These are phyloP conservation scores for Peronospora belbahrii DNA, from an alignment of 352 stramenopile genomes.

Conservation along the genomic window DNA sequence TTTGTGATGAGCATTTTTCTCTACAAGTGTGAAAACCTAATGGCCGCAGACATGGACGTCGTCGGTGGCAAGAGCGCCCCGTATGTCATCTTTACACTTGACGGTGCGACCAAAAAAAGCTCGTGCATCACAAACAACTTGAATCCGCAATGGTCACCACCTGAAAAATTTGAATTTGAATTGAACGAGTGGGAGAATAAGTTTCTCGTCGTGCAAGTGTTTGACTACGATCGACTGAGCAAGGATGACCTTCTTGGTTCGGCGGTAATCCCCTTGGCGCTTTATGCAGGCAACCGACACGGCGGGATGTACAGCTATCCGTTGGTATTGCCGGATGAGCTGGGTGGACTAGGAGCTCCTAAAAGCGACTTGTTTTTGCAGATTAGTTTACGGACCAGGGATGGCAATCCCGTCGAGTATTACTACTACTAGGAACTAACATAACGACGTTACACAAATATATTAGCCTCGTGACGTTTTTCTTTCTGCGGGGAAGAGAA, in stretches of 20 bases:
- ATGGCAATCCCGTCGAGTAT: conserved; percentile 45
- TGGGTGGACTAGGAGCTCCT: conserved; percentile 32
- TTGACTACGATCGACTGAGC: conserved; percentile 62
- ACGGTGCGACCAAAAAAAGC: conserved; percentile 45
- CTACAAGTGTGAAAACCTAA: conserved; percentile 55
- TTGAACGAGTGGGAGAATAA: conserved; percentile 52
- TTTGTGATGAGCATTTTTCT: conserved; percentile 50
- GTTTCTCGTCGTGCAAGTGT: conserved; percentile 62
- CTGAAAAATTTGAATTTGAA: conserved; percentile 70
- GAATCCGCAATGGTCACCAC: conserved; percentile 59
- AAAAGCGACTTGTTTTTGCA: conserved; percentile 59
- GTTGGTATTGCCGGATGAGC: conserved; percentile 53
- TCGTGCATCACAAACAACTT: conserved; percentile 55
- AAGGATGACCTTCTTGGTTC: conserved; percentile 68
- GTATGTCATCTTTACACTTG: conserved; percentile 64
- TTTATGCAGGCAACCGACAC: conserved; percentile 51
- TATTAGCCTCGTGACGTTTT: conserved; percentile 7
- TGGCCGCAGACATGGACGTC: conserved; percentile 37
- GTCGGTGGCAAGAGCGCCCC: conserved; percentile 66
- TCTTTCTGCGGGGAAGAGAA: not conserved
- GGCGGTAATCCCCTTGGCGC: conserved; percentile 51
- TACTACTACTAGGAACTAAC: conserved; percentile 27
- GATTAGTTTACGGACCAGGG: conserved; percentile 44
- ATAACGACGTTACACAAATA: conserved; percentile 1
- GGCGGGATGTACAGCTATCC: conserved; percentile 64